Evolutionary conservation across 805 yeast species (phyloP).

Genomic region (Candida easanensis): DNA sequence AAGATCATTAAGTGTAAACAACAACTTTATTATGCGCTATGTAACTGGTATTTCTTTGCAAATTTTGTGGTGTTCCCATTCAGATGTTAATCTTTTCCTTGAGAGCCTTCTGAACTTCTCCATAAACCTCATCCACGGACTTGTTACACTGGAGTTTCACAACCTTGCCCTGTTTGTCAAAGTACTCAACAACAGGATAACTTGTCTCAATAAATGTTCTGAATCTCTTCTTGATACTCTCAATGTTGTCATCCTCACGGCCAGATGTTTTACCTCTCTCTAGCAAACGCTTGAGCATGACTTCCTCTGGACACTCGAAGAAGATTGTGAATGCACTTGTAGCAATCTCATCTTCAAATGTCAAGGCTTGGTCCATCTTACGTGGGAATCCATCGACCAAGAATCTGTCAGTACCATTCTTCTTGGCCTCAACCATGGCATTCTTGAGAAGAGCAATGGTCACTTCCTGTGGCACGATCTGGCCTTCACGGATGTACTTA

Average conservation of each 20-base stretch:
- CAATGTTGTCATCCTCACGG: slow-evolving; percentile 88
- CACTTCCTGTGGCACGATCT: slow-evolving; percentile 89
- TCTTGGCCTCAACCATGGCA: slow-evolving; percentile 60
- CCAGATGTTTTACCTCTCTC: slow-evolving; percentile 96
- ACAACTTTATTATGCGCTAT: too few species aligned
- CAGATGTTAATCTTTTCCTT: slow-evolving; percentile 35
- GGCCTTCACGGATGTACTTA: slow-evolving; percentile 79
- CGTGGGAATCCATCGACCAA: slow-evolving; percentile 96
- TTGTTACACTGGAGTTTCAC: slow-evolving; percentile 77
- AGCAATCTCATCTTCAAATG: slow-evolving; percentile 81
- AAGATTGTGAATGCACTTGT: slow-evolving; percentile 68
- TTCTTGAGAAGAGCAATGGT: slow-evolving; percentile 80
- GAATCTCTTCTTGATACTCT: slow-evolving; percentile 87
- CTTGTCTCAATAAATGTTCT: slow-evolving; percentile 81
- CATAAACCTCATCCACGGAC: slow-evolving; percentile 75
- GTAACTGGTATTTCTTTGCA: too few species aligned
- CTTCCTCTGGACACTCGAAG: slow-evolving; percentile 77
- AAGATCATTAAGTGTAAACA: too few species aligned
- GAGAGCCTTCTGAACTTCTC: slow-evolving; percentile 64
- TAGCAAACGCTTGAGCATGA: slow-evolving; percentile 80
- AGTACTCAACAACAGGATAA: slow-evolving; percentile 91
- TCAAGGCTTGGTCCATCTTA: slow-evolving; percentile 95
- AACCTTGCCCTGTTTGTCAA: slow-evolving; percentile 68
- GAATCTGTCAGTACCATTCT: slow-evolving; percentile 55
- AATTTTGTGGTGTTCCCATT: neutral